Evolutionary conservation across 1,284 basidiomycete genomes (phyloP).

Genomic region (Cutaneotrichosporon sp.): DNA sequence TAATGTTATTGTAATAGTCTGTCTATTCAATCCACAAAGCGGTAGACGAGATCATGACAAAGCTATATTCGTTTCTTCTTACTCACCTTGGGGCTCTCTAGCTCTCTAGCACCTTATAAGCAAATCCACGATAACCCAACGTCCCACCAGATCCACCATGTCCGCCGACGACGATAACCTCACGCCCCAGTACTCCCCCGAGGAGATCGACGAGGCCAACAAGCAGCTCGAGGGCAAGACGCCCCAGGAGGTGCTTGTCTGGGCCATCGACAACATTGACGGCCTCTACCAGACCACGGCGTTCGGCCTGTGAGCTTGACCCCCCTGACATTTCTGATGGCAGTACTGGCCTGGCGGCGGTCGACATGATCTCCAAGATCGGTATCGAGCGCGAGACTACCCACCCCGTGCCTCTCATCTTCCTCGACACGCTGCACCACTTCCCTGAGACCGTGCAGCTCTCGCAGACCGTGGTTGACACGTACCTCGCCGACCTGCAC

Average conservation of each 20-base stretch:
- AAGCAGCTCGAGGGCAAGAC: conserved; percentile 65
- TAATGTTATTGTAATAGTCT: too few relatives aligned
- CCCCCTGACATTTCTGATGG: conserved; percentile 1
- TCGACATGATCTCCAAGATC: conserved; percentile 87
- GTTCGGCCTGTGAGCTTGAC: conserved; percentile 66
- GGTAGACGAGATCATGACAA: not conserved
- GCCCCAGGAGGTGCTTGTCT: conserved; percentile 77
- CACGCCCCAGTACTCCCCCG: conserved; percentile 62
- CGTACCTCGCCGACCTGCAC: conserved; percentile 72
- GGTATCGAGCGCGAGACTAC: conserved; percentile 50
- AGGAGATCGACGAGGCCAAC: conserved; percentile 70
- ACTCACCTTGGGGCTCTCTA: not conserved
- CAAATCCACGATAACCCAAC: not conserved
- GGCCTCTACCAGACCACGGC: conserved; percentile 85
- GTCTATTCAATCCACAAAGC: too few relatives aligned
- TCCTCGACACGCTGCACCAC: conserved; percentile 95
- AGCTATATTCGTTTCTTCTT: not conserved
- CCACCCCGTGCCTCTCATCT: conserved; percentile 64
- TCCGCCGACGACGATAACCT: conserved; percentile 30
- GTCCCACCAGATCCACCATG: conserved; percentile 15
- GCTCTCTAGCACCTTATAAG: not conserved
- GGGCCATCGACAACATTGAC: conserved; percentile 73
- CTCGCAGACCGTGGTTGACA: conserved; percentile 72
- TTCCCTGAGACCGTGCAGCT: conserved; percentile 90
- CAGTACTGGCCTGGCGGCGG: conserved; percentile 78